Evolutionary conservation across 345 rosid genomes (phyloP).

Genomic region (Syzygium aqueum): DNA sequence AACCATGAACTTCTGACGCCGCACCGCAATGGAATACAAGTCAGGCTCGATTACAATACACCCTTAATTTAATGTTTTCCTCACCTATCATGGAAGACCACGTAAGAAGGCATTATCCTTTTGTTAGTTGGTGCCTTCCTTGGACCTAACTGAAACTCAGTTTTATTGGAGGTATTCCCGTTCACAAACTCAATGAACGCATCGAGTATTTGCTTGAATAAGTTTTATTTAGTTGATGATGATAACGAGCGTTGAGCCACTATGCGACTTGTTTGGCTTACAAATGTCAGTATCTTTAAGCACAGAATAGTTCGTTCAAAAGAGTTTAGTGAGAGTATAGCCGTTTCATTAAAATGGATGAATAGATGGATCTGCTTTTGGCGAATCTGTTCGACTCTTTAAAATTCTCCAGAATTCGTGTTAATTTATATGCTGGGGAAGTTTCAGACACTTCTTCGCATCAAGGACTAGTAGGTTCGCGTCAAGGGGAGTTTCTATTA

Average conservation of each 20-base stretch:
- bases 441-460: not conserved
- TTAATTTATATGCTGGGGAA: not conserved
- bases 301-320: not conserved
- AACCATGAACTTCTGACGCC: not conserved
- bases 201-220: not conserved
- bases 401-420: not conserved
- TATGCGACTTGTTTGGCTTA: not conserved
- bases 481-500: not conserved
- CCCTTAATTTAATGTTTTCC: not conserved
- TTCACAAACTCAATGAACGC: not conserved
- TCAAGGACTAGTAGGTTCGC: not conserved
- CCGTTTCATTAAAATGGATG: not conserved
- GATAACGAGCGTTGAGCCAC: not conserved
- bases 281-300: not conserved
- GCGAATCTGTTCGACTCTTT: not conserved
- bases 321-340: not conserved
- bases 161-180: not conserved
- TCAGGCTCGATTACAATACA: slow-evolving; percentile 1
- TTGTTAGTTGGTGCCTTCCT: not conserved
- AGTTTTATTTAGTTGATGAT: not conserved
- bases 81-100: not conserved
- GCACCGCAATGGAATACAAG: not conserved
- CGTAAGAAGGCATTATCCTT: not conserved
- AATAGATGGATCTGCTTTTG: not conserved
- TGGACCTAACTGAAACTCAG: not conserved